Conservation (phyloP, 2,329 filamentous ascomycete genomes). For the Colletotrichum sp. region DNA sequence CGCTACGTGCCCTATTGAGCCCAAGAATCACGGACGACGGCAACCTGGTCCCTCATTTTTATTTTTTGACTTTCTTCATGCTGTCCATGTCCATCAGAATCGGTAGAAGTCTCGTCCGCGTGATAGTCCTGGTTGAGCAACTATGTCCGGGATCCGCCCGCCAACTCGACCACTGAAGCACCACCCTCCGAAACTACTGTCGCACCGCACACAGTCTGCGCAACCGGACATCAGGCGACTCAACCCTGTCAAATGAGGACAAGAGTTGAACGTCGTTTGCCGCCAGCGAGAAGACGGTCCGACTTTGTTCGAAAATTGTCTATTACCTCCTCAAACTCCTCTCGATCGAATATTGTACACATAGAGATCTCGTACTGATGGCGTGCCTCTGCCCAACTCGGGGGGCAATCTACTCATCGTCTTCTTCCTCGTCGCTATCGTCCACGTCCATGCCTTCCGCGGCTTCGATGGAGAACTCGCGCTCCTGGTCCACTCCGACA, state of each 20-base stretch:
- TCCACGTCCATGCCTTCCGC: conserved; percentile 96
- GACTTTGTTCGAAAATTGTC: conserved; percentile 2
- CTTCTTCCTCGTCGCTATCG: conserved; percentile 81
- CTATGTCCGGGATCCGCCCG: background rate
- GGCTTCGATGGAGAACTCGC: conserved; percentile 82
- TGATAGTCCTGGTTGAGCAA: background rate
- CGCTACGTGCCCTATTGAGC: background rate
- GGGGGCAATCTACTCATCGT: conserved; percentile 46
- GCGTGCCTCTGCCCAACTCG: background rate
- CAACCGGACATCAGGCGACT: conserved; percentile 33
- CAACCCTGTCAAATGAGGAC: conserved; percentile 30
- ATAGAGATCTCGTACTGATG: conserved; percentile 9
- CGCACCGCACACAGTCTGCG: conserved; percentile 30
- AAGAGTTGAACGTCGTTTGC: background rate
- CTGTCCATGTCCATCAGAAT: background rate
- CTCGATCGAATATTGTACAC: conserved; percentile 20
- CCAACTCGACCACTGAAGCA: conserved; percentile 9
- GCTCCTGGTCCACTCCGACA: conserved; percentile 95
- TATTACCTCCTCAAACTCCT: conserved; percentile 15
- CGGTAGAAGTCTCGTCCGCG: background rate
- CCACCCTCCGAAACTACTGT: conserved; percentile 29
- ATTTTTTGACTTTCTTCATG: background rate
- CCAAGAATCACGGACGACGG: background rate
- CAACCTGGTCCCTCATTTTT: background rate
- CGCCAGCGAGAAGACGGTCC: background rate